These are phyloP conservation scores for Capsicum chinense DNA, from an alignment of 257 asterid species.

Conservation along the genomic window DNA sequence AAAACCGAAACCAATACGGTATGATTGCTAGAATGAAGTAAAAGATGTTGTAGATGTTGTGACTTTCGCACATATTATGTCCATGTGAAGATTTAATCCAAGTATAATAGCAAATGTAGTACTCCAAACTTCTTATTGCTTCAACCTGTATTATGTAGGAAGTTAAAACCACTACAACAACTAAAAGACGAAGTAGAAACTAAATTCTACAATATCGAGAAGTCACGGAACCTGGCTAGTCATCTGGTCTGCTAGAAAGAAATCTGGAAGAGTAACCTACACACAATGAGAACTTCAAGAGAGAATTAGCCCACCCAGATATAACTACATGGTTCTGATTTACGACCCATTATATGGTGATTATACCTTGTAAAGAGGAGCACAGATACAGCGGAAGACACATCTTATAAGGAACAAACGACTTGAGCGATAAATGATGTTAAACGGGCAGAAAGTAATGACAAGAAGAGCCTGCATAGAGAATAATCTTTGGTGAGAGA, in stretches of 20 bases:
- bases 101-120: conserved; percentile 74
- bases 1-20: conserved; percentile 87
- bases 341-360: conserved; percentile 12
- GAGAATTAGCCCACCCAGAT: conserved; percentile 18
- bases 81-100: conserved; percentile 44
- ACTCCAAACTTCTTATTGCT: conserved; percentile 80
- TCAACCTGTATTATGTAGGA: conserved; percentile 57
- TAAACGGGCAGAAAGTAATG: conserved; percentile 65
- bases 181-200: conserved; percentile 12
- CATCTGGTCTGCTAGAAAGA: conserved; percentile 79
- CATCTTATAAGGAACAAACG: conserved; percentile 67
- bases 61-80: conserved; percentile 49
- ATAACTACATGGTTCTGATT: background rate
- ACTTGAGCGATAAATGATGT: conserved; percentile 69
- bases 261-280: conserved; percentile 75
- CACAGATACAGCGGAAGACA: conserved; percentile 64
- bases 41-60: conserved; percentile 60
- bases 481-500: conserved; percentile 24
- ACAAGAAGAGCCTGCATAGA: conserved; percentile 56
- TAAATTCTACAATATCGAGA: conserved; percentile 26
- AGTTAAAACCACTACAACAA: conserved; percentile 29
- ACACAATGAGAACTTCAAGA: conserved; percentile 29
- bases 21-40: conserved; percentile 68
- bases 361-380: conserved; percentile 77
- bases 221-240: conserved; percentile 72